Base-by-base conservation (phyloP, 1,139 yeast genomes). In the Magnusiomyces ingens region DNA sequence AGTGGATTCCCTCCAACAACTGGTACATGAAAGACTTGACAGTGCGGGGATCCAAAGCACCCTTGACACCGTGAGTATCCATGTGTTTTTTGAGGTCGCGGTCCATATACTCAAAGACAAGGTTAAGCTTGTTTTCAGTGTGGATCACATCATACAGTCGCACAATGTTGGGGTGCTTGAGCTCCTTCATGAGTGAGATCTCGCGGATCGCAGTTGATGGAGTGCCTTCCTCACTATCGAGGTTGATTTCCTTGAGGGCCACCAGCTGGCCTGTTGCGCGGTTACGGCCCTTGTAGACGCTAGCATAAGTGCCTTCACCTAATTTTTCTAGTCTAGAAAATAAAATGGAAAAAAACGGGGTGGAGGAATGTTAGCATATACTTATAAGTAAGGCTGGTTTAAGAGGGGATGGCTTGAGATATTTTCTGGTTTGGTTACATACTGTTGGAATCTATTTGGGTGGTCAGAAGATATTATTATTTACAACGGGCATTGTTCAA, bases 171-270 rank as follows among this genome's bases (percentile, higher is more conserved):
- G 90, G 96, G 69, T 91, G 95, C 67, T 89, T 91, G 61, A 93
- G 77, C 69, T 93, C 99, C 70, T 93, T 93, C 97, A 93, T 89
- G 58, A 93, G 75, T 8, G 98, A 93, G 57, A 93, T 93, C 70
- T 93, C 99, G 62, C 99, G 78, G 60, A 93, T 93, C 8, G 99
- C 99, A 0, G 99, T 93, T 0, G 97, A 90, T 1, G 99, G 99
- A 0, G 98, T 93, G 12, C 99, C 99, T 70, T 93, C 99, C 66
- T 91, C 98, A 19, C 95, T 85, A 67, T 93, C 99, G 59, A 93
- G 76, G 62, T 85, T 89, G 69, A 93, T 94, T 69, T 93, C 99
- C 68, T 93, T 93, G 63, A 93, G 75, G 0, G 99, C 99, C 22
- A 93, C 99, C 52, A 89, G 77, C 36, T 93, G 90, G 4, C 98